Conservation (phyloP, 768 basidiomycete genomes). For the Clavulina sp. region DNA sequence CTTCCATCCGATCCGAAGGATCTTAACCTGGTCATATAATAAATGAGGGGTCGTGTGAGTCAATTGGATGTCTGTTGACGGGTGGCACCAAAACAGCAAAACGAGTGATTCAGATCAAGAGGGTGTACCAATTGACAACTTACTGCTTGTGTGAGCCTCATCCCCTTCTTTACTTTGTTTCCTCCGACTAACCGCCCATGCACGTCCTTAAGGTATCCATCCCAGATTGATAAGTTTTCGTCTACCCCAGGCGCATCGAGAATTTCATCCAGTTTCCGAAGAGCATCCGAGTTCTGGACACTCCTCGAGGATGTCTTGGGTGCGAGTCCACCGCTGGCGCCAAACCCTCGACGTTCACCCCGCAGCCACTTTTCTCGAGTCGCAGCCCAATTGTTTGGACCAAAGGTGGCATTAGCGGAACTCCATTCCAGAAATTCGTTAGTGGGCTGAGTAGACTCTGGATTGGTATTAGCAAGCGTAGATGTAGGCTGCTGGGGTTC, state of each 20-base stretch:
- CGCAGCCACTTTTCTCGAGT: too few species aligned
- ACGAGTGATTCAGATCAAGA: too few species aligned
- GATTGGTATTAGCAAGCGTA: too few species aligned
- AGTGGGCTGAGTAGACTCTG: too few species aligned
- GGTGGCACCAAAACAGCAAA: neutral
- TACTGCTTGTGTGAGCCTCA: constrained; percentile 12
- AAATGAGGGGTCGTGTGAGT: neutral
- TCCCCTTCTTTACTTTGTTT: constrained; percentile 11
- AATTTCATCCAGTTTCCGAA: constrained; percentile 7
- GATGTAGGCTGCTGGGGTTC: too few species aligned
- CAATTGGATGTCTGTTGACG: neutral
- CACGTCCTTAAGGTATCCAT: constrained; percentile 10
- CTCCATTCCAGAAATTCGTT: too few species aligned
- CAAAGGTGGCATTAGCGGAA: too few species aligned
- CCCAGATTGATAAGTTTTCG: constrained; percentile 13
- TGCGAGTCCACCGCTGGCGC: too few species aligned
- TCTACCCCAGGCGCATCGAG: constrained; percentile 10
- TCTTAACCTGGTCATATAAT: constrained; percentile 10
- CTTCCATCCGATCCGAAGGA: constrained; percentile 14
- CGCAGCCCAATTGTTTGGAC: too few species aligned
- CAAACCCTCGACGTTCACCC: too few species aligned
- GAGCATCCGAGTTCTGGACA: neutral
- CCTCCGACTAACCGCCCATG: constrained; percentile 11
- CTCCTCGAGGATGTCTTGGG: too few species aligned
- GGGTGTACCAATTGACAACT: too few species aligned